Evolutionary conservation across 139 green algal species (phyloP).

Genomic region (Ettlia oleoabundans): DNA sequence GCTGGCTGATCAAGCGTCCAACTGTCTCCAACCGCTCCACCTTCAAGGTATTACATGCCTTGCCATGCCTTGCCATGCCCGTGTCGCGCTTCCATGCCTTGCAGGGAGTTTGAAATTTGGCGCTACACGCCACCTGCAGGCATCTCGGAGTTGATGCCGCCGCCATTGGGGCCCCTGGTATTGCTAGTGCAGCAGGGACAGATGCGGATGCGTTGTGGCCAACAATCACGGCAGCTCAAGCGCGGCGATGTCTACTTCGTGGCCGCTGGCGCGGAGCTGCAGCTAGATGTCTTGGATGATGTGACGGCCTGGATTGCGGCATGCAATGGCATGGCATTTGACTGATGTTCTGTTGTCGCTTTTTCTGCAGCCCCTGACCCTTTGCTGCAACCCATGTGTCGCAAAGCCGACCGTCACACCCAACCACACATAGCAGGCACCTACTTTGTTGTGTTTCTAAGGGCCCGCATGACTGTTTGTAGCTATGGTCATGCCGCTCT

Average conservation of each 20-base stretch:
- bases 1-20: no score
- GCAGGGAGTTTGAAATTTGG: constrained; percentile 98
- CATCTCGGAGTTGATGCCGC: constrained; percentile 8
- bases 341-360: background rate
- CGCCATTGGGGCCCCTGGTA: constrained; percentile 23
- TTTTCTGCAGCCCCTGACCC: background rate
- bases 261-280: constrained; percentile 28
- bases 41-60: no score
- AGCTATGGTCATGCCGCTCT: no score
- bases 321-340: constrained; percentile 45
- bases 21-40: no score
- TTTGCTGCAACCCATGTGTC: no score
- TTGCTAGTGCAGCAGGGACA: constrained; percentile 39
- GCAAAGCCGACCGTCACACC: no score
- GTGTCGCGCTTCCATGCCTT: no score
- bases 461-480: no score
- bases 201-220: constrained; percentile 1
- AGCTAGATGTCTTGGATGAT: constrained; percentile 2
- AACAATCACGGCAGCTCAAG: background rate
- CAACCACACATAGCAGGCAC: no score
- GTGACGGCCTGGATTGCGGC: constrained; percentile 31
- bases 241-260: constrained; percentile 49
- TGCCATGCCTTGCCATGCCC: no score
- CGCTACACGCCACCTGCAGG: constrained; percentile 56
- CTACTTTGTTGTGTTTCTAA: no score